These are phyloP conservation scores for Rhizopogon vesiculosus DNA, from an alignment of 768 basidiomycete genomes.

Conservation along the genomic window DNA sequence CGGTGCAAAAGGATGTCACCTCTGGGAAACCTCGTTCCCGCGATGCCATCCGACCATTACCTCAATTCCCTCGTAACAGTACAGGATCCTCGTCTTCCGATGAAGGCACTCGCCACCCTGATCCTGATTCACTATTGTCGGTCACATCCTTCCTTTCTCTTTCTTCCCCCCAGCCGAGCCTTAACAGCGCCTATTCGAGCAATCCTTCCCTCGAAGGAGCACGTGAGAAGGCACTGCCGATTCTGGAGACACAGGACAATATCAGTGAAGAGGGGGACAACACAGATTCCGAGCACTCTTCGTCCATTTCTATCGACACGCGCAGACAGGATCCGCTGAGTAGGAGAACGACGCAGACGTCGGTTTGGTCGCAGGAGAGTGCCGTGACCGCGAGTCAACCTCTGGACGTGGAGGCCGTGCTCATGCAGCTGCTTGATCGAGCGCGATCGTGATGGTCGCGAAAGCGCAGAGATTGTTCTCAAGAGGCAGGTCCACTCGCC, in stretches of 20 bases:
- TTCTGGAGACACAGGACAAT: not conserved
- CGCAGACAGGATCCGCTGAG: not conserved
- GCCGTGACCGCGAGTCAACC: constrained; percentile 33
- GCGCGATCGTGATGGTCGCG: not conserved
- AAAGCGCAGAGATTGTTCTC: not conserved
- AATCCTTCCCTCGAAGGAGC: not conserved
- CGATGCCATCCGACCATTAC: constrained; percentile 5
- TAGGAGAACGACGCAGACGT: constrained; percentile 9
- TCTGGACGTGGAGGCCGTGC: constrained; percentile 3
- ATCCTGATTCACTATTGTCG: not conserved
- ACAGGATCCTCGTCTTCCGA: not conserved
- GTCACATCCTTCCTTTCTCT: not conserved
- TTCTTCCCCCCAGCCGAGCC: not conserved
- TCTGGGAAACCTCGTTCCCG: not conserved
- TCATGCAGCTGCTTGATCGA: not conserved
- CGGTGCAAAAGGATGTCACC: constrained; percentile 3
- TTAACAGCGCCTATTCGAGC: constrained; percentile 6
- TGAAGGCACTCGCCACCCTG: not conserved
- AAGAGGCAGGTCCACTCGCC: not conserved
- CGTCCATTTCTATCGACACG: not conserved
- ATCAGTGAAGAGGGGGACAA: constrained; percentile 1
- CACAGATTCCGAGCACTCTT: not conserved
- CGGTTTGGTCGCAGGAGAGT: constrained; percentile 33
- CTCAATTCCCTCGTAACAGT: constrained; percentile 2
- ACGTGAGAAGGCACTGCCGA: constrained; percentile 9